A percentile compares a stretch with the other conserved stretches of the same genome.
phyloP scores from a whole-genome alignment of 2,329 filamentous ascomycete genomes.

The Fusarium clavum region DNA sequence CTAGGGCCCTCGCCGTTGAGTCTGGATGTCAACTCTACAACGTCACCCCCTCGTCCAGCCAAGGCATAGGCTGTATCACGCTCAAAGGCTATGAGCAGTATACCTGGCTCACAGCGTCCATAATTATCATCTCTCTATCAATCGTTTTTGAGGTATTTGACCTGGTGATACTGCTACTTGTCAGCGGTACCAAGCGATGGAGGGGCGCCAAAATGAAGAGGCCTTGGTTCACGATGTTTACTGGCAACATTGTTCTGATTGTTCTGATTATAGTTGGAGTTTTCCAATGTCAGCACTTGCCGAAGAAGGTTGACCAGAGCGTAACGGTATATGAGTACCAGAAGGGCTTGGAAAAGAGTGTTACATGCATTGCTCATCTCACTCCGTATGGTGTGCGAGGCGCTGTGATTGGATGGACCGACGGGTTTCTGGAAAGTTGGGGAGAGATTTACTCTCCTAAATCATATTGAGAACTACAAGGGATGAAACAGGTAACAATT shows the following conservation, averaged over 20 bases:
- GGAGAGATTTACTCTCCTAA: not conserved
- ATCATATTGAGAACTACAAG: not conserved
- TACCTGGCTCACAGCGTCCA: not conserved
- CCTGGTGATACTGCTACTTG: not conserved
- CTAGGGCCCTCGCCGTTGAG: not conserved
- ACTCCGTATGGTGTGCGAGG: not conserved
- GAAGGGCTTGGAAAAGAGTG: not conserved
- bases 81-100: constrained; percentile 4
- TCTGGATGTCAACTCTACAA: not conserved
- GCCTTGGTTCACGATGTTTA: not conserved
- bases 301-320: not conserved
- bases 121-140: not conserved
- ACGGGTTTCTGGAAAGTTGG: not conserved
- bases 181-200: not conserved
- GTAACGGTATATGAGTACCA: not conserved
- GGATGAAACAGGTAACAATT: not conserved
- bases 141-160: not conserved
- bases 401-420: not conserved
- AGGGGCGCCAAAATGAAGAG: not conserved
- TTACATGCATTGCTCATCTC: not conserved
- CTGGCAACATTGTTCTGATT: not conserved
- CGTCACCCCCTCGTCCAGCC: not conserved
- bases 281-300: not conserved
- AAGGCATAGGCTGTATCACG: not conserved
- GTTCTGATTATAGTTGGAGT: not conserved